These are phyloP conservation scores for Boletus rex-veris DNA, from an alignment of 768 basidiomycete genomes.

Conservation along the genomic window DNA sequence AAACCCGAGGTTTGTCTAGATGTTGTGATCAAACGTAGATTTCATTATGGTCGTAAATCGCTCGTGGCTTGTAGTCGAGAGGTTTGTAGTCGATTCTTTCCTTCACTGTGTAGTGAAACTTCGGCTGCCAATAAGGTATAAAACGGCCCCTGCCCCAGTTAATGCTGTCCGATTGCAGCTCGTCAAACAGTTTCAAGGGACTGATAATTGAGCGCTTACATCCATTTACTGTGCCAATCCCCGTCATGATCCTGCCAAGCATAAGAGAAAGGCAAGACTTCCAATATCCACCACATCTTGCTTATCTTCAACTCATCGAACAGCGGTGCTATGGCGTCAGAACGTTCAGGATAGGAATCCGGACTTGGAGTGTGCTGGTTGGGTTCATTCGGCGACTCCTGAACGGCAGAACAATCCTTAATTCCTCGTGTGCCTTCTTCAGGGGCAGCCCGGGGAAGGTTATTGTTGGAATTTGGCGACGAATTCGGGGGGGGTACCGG, in stretches of 20 bases:
- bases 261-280: slow-evolving; percentile 54
- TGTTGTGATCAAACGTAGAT: slow-evolving; percentile 37
- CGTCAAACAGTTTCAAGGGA: not conserved
- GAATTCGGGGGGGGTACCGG: not conserved
- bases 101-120: slow-evolving; percentile 63
- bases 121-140: slow-evolving; percentile 44
- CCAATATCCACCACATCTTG: slow-evolving; percentile 67
- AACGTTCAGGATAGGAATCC: slow-evolving; percentile 9
- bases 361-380: not conserved
- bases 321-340: slow-evolving; percentile 45
- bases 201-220: slow-evolving; percentile 39
- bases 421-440: too few relatives aligned
- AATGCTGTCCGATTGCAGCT: slow-evolving; percentile 14
- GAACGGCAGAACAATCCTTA: not conserved
- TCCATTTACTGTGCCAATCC: slow-evolving; percentile 50
- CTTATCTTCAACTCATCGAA: slow-evolving; percentile 48
- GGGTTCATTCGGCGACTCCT: not conserved
- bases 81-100: slow-evolving; percentile 47
- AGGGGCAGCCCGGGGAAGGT: too few relatives aligned
- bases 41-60: slow-evolving; percentile 45
- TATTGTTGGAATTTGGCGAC: too few relatives aligned
- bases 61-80: slow-evolving; percentile 57
- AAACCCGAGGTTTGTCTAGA: too few relatives aligned
- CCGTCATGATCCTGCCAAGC: slow-evolving; percentile 56
- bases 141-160: slow-evolving; percentile 57